phyloP scores from a whole-genome alignment of 1,284 basidiomycete species.

The Apiotrichum brassicae region DNA sequence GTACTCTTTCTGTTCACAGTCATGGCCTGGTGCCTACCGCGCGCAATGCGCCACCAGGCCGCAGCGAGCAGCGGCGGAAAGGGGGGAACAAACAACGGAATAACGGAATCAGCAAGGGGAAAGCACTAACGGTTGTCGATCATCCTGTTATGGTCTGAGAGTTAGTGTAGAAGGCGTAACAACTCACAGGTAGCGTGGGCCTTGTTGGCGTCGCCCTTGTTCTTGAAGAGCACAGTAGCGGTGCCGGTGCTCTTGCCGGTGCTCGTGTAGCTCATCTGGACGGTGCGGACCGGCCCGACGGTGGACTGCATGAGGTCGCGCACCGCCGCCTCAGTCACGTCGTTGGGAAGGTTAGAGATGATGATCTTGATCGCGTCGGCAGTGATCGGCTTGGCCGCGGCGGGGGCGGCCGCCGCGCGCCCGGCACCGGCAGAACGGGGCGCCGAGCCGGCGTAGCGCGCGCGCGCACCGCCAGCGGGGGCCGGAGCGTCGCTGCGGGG shows the following conservation, averaged over 20 bases:
- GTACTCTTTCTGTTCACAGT: neutral
- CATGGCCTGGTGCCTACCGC: neutral
- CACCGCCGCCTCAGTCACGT: conserved; percentile 90
- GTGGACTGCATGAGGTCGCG: conserved; percentile 90
- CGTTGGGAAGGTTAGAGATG: conserved; percentile 88
- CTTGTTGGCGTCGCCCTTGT: conserved; percentile 81
- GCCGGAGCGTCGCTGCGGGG: conserved; percentile 48
- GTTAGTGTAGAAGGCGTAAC: neutral
- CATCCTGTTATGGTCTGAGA: conserved; percentile 81
- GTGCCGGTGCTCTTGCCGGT: conserved; percentile 82
- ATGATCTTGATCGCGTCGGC: conserved; percentile 78
- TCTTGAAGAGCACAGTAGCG: conserved; percentile 79
- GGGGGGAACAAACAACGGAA: neutral
- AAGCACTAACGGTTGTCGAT: conserved; percentile 98
- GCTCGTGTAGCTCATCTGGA: conserved; percentile 78
- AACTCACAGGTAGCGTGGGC: conserved; percentile 70
- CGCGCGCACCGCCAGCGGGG: conserved; percentile 49
- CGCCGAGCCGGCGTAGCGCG: conserved; percentile 45
- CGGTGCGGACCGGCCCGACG: conserved; percentile 76
- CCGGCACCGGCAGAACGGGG: conserved; percentile 17
- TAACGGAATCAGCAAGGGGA: conserved; percentile 9
- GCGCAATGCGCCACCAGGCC: neutral
- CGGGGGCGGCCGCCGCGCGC: conserved; percentile 17
- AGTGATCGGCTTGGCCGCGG: conserved; percentile 43
- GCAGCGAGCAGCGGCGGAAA: conserved; percentile 12